phyloP scores from a whole-genome alignment of 306 rosid species.

The Vigna reflexopilosa region DNA sequence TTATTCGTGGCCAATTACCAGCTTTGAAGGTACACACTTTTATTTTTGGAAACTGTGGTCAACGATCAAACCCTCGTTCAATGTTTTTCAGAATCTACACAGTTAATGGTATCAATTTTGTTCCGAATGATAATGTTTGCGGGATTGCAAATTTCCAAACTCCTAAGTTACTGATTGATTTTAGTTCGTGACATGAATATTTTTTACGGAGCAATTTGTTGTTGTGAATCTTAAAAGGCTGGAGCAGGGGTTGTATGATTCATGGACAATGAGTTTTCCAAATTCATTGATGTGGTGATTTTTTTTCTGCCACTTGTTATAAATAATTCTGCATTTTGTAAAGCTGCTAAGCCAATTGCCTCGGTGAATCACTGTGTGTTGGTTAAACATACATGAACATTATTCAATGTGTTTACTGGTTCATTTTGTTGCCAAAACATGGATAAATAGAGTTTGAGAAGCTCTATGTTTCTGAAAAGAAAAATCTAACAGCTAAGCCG shows the following conservation, averaged over 20 bases:
- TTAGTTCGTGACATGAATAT: neutral
- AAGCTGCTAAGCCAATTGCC: neutral
- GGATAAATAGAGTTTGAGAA: neutral
- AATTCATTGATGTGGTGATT: neutral
- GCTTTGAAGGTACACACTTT: conserved; percentile 43
- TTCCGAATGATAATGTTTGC: neutral
- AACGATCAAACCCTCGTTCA: neutral
- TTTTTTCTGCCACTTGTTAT: neutral
- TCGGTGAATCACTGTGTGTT: neutral
- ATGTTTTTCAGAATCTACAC: neutral
- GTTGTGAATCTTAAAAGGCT: neutral
- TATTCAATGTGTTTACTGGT: neutral
- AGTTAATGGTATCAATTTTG: neutral
- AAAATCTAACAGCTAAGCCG: neutral
- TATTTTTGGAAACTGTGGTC: neutral
- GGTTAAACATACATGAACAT: neutral
- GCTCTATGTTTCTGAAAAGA: neutral
- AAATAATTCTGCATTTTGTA: neutral
- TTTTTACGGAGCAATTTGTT: neutral
- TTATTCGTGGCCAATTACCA: conserved; percentile 69
- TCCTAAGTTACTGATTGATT: neutral
- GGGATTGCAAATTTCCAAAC: neutral
- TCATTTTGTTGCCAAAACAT: neutral
- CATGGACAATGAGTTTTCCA: neutral
- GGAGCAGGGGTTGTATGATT: neutral